Conservation (phyloP, 441 rosid genomes). For the Brassica balearica region DNA sequence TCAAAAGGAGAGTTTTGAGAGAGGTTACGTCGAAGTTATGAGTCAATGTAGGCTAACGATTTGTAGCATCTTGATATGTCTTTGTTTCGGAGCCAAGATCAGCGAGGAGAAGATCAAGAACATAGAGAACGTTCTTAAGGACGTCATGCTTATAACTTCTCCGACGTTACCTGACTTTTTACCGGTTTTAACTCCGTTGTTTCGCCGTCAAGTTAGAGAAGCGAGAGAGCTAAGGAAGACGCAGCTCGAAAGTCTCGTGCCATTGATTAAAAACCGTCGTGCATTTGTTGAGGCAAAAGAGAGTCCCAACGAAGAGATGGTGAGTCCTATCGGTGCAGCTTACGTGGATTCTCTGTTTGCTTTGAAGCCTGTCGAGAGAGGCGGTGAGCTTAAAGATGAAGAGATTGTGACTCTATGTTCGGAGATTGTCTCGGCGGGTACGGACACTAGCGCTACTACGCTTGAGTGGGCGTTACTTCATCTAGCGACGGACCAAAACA, state of each 20-base stretch:
- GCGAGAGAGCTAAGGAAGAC: slow-evolving; percentile 68
- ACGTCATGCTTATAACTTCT: slow-evolving; percentile 78
- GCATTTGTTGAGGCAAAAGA: slow-evolving; percentile 57
- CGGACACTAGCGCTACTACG: slow-evolving; percentile 60
- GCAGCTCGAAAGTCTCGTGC: slow-evolving; percentile 78
- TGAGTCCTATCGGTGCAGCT: slow-evolving; percentile 86
- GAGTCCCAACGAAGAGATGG: slow-evolving; percentile 65
- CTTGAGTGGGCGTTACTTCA: slow-evolving; percentile 85
- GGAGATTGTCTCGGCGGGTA: slow-evolving; percentile 85
- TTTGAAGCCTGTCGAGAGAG: slow-evolving; percentile 47
- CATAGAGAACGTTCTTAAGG: slow-evolving; percentile 74
- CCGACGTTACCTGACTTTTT: slow-evolving; percentile 82
- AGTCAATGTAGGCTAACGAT: slow-evolving; percentile 72
- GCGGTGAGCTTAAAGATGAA: slow-evolving; percentile 61
- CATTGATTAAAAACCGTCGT: slow-evolving; percentile 67
- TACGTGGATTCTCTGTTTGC: slow-evolving; percentile 77
- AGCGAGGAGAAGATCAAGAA: slow-evolving; percentile 61
- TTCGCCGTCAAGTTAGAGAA: slow-evolving; percentile 59
- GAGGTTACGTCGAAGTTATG: slow-evolving; percentile 77
- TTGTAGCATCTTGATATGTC: slow-evolving; percentile 78
- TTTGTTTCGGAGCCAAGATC: slow-evolving; percentile 91
- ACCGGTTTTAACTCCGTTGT: slow-evolving; percentile 72
- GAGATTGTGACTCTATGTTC: slow-evolving; percentile 86
- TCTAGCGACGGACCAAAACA: slow-evolving; percentile 62
- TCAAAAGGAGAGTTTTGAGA: slow-evolving; percentile 51